Evolutionary conservation across 208 protist species (phyloP).

Genomic region (Angomonas ambiguus): DNA sequence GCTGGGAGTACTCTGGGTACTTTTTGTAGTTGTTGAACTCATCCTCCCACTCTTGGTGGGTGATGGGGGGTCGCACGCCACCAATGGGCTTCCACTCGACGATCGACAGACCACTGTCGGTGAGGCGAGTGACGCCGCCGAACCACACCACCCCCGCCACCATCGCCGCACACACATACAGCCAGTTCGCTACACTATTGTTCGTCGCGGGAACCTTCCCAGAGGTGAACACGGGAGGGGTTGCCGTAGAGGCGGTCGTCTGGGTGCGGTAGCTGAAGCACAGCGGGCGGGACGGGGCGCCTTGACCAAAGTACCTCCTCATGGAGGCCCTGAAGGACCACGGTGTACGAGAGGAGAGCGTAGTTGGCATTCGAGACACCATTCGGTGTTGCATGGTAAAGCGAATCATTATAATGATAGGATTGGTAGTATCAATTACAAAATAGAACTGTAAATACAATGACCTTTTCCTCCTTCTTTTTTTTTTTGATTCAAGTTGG

Average conservation of each 20-base stretch:
- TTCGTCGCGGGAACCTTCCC: constrained; percentile 45
- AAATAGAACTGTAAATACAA: neutral
- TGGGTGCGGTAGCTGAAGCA: neutral
- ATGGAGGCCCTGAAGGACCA: too few species aligned
- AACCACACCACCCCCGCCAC: constrained; percentile 92
- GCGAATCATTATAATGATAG: neutral
- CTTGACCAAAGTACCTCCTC: neutral
- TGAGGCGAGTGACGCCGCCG: constrained; percentile 93
- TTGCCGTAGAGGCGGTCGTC: neutral
- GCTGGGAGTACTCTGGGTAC: constrained; percentile 95
- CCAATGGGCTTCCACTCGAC: constrained; percentile 92
- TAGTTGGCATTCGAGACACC: too few species aligned
- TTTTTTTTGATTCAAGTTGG: too few species aligned
- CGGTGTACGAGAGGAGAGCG: too few species aligned
- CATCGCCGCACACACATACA: constrained; percentile 78
- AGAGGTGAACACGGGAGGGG: neutral
- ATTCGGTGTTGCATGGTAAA: neutral
- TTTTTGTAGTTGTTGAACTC: constrained; percentile 96
- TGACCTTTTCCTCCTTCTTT: too few species aligned
- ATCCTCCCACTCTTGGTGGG: constrained; percentile 89
- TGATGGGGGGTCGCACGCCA: constrained; percentile 86
- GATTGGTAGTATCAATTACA: neutral
- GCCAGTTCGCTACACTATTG: constrained; percentile 78
- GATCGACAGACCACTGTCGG: constrained; percentile 94
- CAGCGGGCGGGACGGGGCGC: neutral